A percentile compares a stretch with the other conserved stretches of the same genome.
Evolutionary conservation across 257 asterid genomes (phyloP).

Genomic region (Galeopsis tetrahit): DNA sequence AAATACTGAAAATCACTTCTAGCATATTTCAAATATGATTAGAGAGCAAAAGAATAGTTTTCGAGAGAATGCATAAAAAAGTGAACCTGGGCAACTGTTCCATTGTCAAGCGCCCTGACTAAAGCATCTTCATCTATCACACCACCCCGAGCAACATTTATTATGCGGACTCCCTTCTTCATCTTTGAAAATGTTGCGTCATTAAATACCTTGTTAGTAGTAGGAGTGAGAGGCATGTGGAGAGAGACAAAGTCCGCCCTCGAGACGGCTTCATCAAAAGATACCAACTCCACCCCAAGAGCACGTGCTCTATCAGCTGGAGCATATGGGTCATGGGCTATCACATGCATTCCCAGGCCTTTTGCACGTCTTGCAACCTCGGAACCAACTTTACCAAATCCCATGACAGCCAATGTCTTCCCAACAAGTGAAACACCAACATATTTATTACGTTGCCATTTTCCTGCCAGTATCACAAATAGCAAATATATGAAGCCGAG

Average conservation of each 20-base stretch:
- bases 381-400: slow-evolving; percentile 89
- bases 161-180: slow-evolving; percentile 86
- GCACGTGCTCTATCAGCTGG: slow-evolving; percentile 99
- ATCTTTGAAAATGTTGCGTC: slow-evolving; percentile 86
- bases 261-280: slow-evolving; percentile 81
- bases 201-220: slow-evolving; percentile 76
- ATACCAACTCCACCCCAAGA: slow-evolving; percentile 83
- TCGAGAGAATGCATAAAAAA: neutral
- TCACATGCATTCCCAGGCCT: slow-evolving; percentile 93
- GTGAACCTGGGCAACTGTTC: slow-evolving; percentile 88
- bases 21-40: slow-evolving; percentile 4
- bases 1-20: neutral
- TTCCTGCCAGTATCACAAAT: slow-evolving; percentile 52
- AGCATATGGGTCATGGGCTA: slow-evolving; percentile 97
- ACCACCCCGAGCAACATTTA: slow-evolving; percentile 94
- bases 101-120: slow-evolving; percentile 84
- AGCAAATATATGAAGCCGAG: slow-evolving; percentile 11
- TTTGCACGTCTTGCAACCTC: slow-evolving; percentile 88
- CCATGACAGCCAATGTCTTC: slow-evolving; percentile 92
- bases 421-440: slow-evolving; percentile 90
- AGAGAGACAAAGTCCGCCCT: slow-evolving; percentile 89
- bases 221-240: slow-evolving; percentile 98
- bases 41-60: neutral
- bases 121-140: slow-evolving; percentile 97
- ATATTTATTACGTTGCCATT: slow-evolving; percentile 71